phyloP scores from a whole-genome alignment of 768 basidiomycete genomes.

The Candolleomyces eurysporus region DNA sequence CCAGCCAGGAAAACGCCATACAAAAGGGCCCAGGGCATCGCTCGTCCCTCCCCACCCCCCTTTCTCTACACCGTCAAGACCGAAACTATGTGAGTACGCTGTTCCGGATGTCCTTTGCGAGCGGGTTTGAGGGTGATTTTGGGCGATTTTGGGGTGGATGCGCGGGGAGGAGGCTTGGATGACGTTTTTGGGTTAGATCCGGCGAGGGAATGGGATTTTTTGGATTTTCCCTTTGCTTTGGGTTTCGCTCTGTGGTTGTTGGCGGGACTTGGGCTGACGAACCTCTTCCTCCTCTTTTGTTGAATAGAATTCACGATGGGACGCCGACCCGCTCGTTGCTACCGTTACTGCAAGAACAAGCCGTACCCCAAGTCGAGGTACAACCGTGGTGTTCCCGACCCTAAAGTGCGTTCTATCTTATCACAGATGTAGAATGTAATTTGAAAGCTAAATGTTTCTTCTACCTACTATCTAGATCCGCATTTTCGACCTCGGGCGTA shows the following conservation, averaged over 20 bases:
- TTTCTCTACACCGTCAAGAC: background rate
- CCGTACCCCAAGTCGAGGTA: constrained; percentile 94
- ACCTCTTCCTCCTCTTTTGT: constrained; percentile 1
- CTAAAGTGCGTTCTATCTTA: constrained; percentile 58
- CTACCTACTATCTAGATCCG: constrained; percentile 61
- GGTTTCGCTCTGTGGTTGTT: background rate
- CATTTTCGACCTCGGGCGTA: constrained; percentile 94
- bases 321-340: constrained; percentile 97
- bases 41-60: background rate
- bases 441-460: background rate
- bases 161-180: constrained; percentile 11
- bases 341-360: constrained; percentile 99
- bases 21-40: background rate
- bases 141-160: constrained; percentile 13
- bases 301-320: constrained; percentile 61
- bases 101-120: background rate
- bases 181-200: constrained; percentile 12
- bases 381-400: constrained; percentile 98
- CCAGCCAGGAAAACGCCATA: background rate
- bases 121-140: background rate
- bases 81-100: constrained; percentile 1
- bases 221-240: too few species aligned
- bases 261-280: background rate
- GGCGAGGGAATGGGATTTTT: background rate
- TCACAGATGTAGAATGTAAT: background rate